phyloP scores from a whole-genome alignment of 2,329 filamentous ascomycete species.

The Exophiala alcalophila region DNA sequence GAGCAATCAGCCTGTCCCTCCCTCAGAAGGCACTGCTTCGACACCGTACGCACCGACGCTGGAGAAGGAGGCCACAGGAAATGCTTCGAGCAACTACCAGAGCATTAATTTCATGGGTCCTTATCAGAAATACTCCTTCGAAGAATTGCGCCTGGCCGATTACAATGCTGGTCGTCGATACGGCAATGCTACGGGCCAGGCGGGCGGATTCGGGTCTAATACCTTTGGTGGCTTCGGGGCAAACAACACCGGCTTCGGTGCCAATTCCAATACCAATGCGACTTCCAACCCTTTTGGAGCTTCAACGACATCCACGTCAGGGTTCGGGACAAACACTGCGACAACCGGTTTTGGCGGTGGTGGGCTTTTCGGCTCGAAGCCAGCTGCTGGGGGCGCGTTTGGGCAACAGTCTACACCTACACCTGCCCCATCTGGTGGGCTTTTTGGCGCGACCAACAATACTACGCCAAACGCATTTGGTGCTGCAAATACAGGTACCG shows the following conservation, averaged over 20 bases:
- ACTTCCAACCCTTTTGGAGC: constrained; percentile 38
- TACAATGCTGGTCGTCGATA: constrained; percentile 82
- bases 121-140: constrained; percentile 81
- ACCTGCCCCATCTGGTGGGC: constrained; percentile 35
- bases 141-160: constrained; percentile 76
- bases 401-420: constrained; percentile 33
- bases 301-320: constrained; percentile 36
- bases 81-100: constrained; percentile 46
- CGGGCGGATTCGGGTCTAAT: constrained; percentile 74
- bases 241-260: constrained; percentile 31
- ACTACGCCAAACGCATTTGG: constrained; percentile 37
- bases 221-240: constrained; percentile 45
- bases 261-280: constrained; percentile 15
- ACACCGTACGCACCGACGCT: constrained; percentile 45
- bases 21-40: constrained; percentile 45
- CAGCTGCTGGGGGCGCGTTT: constrained; percentile 32
- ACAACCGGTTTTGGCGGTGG: constrained; percentile 44
- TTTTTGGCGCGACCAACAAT: constrained; percentile 42
- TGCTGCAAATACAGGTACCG: constrained; percentile 33
- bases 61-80: constrained; percentile 45
- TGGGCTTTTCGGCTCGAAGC: constrained; percentile 43
- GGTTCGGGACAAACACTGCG: constrained; percentile 37
- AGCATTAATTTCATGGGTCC: constrained; percentile 49
- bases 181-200: constrained; percentile 76
- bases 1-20: constrained; percentile 37